Evolutionary conservation across 169 alveolate species (phyloP).

Genomic region (Theileria luwenshuni): DNA sequence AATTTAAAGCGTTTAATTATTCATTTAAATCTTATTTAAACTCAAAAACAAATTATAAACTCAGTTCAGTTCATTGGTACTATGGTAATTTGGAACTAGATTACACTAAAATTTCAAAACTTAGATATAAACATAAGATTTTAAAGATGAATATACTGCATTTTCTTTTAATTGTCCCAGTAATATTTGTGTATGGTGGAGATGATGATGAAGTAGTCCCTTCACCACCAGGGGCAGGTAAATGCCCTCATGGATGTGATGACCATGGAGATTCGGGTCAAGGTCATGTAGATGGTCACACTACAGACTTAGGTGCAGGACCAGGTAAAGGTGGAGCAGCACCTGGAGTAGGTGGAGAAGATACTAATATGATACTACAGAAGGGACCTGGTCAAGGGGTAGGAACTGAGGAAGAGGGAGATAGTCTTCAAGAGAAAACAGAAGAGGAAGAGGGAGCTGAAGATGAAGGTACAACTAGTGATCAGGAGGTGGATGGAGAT

Average conservation of each 20-base stretch:
- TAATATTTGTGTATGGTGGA: constrained; percentile 1
- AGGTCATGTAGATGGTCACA: neutral
- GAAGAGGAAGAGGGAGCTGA: constrained; percentile 1
- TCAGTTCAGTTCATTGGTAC: too few species aligned
- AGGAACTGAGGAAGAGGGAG: neutral
- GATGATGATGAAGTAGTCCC: neutral
- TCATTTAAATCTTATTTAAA: too few species aligned
- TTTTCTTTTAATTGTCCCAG: constrained; percentile 13
- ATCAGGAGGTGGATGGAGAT: too few species aligned
- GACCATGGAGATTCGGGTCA: neutral
- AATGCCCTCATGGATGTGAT: neutral
- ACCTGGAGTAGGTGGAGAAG: constrained; percentile 1
- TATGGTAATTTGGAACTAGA: too few species aligned
- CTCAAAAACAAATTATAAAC: too few species aligned
- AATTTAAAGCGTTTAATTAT: too few species aligned
- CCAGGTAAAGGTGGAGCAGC: neutral
- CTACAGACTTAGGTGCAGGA: too few species aligned
- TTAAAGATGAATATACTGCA: neutral
- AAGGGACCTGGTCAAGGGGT: neutral
- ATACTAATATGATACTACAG: neutral
- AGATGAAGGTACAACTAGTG: too few species aligned
- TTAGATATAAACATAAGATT: too few species aligned
- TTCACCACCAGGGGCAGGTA: neutral
- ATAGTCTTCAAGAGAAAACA: neutral
- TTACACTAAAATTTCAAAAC: too few species aligned